Evolutionary conservation across 768 basidiomycete species (phyloP), one percentile per base, ranked within the genome.

Genomic region (Kwoniella sp.): DNA sequence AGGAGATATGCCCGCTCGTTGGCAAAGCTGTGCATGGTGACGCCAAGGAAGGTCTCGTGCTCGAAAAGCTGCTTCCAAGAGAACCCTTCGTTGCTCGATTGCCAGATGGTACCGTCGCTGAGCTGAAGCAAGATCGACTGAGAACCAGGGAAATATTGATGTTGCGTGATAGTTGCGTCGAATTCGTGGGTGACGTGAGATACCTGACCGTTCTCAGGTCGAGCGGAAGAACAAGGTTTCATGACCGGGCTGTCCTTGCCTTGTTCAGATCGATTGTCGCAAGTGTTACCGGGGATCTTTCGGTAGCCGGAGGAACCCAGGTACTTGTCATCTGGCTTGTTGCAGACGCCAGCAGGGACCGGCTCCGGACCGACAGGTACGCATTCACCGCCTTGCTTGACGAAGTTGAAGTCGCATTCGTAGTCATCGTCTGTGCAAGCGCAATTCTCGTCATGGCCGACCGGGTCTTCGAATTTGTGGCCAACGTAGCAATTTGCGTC

Each of bases 61-160:
- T 86, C 84, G 75, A 79, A 82, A 15, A 88, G 84, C 65, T 87
- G 88, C 48, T 85, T 84, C 94, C 95, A 99, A 0, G 88, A 88
- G 81, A 92, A 93, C 0, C 95, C 96, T 81, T 99, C 94, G 76
- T 93, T 97, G 73, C 87, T 87, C 0, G 93, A 96, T 82, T 97
- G 93, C 92, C 92, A 98, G 59, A 98, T 84, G 0, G 86, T 85
- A 66, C 87, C 81, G 74, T 98, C 93, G 1, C 79, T 77, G 2
- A 96, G 85, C 5, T 91, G 88, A 45, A 91, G 87, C 31, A 99
- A 86, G 61, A 98, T 86, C 0, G 93, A 93, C 86, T 91, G 72
- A 0, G 66, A 93, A 0, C 89, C 84, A 54, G 86, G 86, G 84
- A 99, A 97, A 81, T 93, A 99, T 3, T 87, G 84, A 70, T 91